Base-by-base conservation (phyloP, 805 yeast species). In the Candida orba region DNA sequence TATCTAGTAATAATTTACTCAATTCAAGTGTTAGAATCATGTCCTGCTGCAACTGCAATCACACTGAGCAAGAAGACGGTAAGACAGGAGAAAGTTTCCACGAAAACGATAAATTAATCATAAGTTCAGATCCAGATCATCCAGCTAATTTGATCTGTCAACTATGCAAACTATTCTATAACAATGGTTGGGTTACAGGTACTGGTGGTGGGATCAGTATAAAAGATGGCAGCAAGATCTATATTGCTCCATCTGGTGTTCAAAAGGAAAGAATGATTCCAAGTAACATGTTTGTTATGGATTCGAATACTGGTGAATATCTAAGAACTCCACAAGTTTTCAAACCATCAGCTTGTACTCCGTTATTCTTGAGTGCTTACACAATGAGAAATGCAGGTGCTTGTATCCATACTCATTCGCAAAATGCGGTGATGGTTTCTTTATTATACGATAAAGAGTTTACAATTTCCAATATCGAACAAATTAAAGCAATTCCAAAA, bases 151-250 rank as follows among this genome's bases (percentile, higher is more conserved):
- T 84, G 53, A 86, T 90, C 48, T 88, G 95, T 60, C 84, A 83
- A 47, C 71, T 90, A 27, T 89, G 96, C 60, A 69, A 76, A 41
- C 66, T 75, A 15, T 87, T 91, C 59, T 91, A 84, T 60, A 71
- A 76, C 52, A 83, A 84, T 57, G 83, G 85, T 40, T 89, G 96
- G 96, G 91, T 87, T 53, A 81, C 96, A 0, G 97, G 97, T 3
- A 91, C 98, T 1, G 97, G 96, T 3, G 98, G 97, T 29, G 97
- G 97, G 4, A 82, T 91, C 54, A 84, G 95, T 29, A 82, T 90
- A 40, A 63, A 57, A 46, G 71, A 74, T 2, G 73, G 71, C 1
- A 71, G 78, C 47, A 55, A 67, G 18, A 76, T 86, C 15, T 90
- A 74, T 60, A 73, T 90, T 34, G 95, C 97, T 0, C 97, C 98